Conservation (phyloP, 179 eudicot genomes). For the Patellifolia procumbens region DNA sequence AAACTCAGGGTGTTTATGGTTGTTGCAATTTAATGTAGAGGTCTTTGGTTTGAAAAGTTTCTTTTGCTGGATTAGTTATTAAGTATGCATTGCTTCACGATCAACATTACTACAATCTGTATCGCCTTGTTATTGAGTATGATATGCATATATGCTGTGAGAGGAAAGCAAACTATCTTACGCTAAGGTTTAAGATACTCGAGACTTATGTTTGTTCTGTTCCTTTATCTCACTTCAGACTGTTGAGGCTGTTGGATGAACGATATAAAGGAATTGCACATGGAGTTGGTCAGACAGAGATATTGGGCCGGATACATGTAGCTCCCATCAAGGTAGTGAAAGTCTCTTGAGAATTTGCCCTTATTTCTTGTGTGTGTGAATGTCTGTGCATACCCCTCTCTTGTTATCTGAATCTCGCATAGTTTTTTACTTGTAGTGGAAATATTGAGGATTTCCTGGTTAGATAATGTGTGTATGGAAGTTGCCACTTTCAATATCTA, state of each 20-base stretch:
- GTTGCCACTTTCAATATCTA: neutral
- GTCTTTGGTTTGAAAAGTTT: neutral
- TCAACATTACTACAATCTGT: neutral
- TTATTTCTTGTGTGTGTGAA: neutral
- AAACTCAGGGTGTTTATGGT: neutral
- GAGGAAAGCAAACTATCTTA: neutral
- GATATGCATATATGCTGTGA: slow-evolving; percentile 2
- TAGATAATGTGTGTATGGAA: neutral
- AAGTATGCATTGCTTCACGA: too few relatives aligned
- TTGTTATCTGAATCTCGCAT: neutral
- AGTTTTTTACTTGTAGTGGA: neutral
- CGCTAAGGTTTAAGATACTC: neutral
- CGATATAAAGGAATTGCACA: slow-evolving; percentile 93
- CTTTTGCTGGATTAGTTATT: neutral
- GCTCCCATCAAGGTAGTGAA: slow-evolving; percentile 88
- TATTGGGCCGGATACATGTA: slow-evolving; percentile 93
- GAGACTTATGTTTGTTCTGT: slow-evolving; percentile 7
- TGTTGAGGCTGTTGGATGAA: slow-evolving; percentile 87
- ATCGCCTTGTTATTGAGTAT: neutral
- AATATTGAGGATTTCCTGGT: neutral
- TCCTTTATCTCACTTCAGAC: slow-evolving; percentile 45
- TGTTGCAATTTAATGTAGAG: neutral
- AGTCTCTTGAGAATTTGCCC: slow-evolving; percentile 3
- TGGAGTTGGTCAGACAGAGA: slow-evolving; percentile 97
- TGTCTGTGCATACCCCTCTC: neutral